Evolutionary conservation across 176 grass and related monocot genomes (phyloP), one percentile per base, ranked within the genome.

Genomic region (Oryza rufipogon): DNA sequence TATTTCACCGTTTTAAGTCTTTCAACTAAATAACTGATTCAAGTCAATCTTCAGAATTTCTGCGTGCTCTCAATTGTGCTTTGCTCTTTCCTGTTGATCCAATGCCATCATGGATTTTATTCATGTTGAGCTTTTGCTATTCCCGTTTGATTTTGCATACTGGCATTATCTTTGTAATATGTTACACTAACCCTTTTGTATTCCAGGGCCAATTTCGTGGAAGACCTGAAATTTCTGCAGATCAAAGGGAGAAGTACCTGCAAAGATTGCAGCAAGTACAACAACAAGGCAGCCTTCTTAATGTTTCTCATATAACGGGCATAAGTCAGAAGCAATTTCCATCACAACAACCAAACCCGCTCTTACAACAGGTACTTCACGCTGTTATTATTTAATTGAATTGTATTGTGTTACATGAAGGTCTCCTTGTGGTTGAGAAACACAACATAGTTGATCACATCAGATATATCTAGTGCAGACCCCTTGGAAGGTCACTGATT

Each of bases 161-260:
- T 23, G 20, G 34, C 76, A 65, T 25, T 16, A 7, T 67, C 73
- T n/a, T 75, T 26, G 47, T 34, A 73, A 42, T 85, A 32, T 74
- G 64, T 33, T 48, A 33, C 44, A 73, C 74, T 81, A 54, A 78
- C 34, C 5, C 75, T 16, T 32, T 68, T 46, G 5, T 76, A 73
- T 75, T 63, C 28, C 88, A 95, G 90, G 77, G 72, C 39, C 90
- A 90, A 11, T 86, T 92, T 86, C 91, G 91, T 80, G 91, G 88
- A 85, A 91, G 97, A 66, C 87, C 91, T 45, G 97, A 99, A 81
- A 90, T 91, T 76, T 84, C 89, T 86, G 86, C 93, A 4, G 93
- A 99, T 39, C 93, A 90, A 56, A 92, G 96, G 89, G 96, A 99
- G 85, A 91, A 99, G 56, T 96, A 79, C 58, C 67, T 96, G 65